Conservation (phyloP, 352 stramenopile genomes). For the Phytophthora brassicae region DNA sequence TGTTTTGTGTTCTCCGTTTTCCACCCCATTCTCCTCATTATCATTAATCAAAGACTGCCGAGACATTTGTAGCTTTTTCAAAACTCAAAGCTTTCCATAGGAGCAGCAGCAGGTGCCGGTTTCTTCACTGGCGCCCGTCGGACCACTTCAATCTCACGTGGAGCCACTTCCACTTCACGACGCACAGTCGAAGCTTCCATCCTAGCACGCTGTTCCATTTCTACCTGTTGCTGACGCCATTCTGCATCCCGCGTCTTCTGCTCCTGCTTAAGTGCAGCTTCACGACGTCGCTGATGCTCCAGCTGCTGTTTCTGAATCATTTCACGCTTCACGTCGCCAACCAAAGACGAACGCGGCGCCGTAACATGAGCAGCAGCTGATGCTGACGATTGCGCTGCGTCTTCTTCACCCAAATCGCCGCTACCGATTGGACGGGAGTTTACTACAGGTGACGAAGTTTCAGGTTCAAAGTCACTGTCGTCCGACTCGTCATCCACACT, state of each 20-base stretch:
- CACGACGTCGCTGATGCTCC: constrained; percentile 63
- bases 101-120: constrained; percentile 13
- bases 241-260: constrained; percentile 30
- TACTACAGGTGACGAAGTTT: constrained; percentile 19
- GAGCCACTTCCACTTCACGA: constrained; percentile 38
- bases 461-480: constrained; percentile 32
- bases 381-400: neutral
- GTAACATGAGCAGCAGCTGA: constrained; percentile 6
- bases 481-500: constrained; percentile 40
- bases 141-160: constrained; percentile 45
- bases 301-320: constrained; percentile 66
- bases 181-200: constrained; percentile 23
- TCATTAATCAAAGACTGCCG: constrained; percentile 17
- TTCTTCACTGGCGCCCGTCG: constrained; percentile 42
- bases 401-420: constrained; percentile 6
- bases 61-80: constrained; percentile 26
- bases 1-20: constrained; percentile 10
- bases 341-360: constrained; percentile 54
- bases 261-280: constrained; percentile 59
- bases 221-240: constrained; percentile 34
- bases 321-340: constrained; percentile 68
- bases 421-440: constrained; percentile 15
- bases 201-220: constrained; percentile 34
- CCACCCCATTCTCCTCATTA: constrained; percentile 21
- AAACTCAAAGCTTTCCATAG: constrained; percentile 48